Conservation (phyloP, 345 rosid genomes). For the Passiflora organensis region DNA sequence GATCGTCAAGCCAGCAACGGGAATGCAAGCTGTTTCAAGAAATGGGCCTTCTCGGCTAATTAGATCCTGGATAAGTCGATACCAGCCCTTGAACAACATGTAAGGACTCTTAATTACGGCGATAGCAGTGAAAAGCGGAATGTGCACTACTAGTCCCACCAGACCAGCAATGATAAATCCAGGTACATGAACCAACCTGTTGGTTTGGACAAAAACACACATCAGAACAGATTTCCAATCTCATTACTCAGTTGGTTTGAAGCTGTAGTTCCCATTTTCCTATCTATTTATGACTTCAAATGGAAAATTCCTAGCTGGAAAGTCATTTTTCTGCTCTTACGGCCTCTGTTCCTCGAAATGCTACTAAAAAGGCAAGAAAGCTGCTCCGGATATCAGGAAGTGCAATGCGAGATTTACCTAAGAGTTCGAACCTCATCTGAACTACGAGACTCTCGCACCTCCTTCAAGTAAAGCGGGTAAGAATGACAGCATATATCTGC, state of each 20-base stretch:
- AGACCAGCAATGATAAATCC: conserved; percentile 66
- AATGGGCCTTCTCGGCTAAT: conserved; percentile 75
- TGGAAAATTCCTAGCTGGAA: background rate
- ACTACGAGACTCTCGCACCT: conserved; percentile 46
- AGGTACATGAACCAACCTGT: conserved; percentile 69
- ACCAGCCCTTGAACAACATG: conserved; percentile 77
- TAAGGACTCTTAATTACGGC: conserved; percentile 67
- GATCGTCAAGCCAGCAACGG: conserved; percentile 72
- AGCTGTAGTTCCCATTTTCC: no score
- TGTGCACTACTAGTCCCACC: conserved; percentile 55
- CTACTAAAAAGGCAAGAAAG: no score
- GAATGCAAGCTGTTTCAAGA: conserved; percentile 77
- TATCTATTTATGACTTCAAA: background rate
- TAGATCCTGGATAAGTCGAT: conserved; percentile 56
- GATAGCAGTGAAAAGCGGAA: conserved; percentile 63
- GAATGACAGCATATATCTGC: conserved; percentile 72
- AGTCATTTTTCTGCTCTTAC: no score
- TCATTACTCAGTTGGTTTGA: background rate
- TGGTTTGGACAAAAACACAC: no score
- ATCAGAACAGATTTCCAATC: conserved; percentile 4
- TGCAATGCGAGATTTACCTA: conserved; percentile 40
- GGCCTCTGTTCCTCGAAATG: no score
- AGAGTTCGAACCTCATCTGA: conserved; percentile 54
- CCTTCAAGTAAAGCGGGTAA: conserved; percentile 56
- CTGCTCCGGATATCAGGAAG: no score